phyloP scores from a whole-genome alignment of 129 eudicot species.

The Chrysanthemum seticuspe region DNA sequence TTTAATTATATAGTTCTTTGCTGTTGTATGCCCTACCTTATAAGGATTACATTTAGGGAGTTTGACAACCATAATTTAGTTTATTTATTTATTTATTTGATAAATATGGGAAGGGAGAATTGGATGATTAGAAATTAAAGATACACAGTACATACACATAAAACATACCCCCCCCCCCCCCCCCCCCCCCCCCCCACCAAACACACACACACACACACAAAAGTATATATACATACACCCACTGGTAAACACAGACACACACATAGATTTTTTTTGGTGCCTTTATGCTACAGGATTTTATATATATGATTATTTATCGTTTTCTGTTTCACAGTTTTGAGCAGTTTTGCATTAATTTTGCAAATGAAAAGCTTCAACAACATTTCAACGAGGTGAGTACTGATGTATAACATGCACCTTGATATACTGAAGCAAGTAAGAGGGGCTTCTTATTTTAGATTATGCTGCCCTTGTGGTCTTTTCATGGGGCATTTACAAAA shows the following conservation, averaged over 20 bases:
- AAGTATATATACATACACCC: no score
- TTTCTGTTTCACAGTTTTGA: conserved; percentile 63
- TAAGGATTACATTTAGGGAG: conserved; percentile 2
- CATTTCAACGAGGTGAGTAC: conserved; percentile 91
- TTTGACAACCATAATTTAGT: not conserved
- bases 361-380: conserved; percentile 98
- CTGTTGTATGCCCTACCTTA: conserved; percentile 13
- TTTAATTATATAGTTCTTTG: conserved; percentile 18
- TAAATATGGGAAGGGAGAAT: not conserved
- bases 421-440: not conserved
- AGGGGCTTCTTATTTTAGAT: not conserved
- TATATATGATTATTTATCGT: conserved; percentile 1
- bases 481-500: not conserved
- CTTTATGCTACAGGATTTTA: conserved; percentile 2
- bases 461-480: not conserved
- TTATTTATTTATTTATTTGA: no score
- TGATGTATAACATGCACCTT: conserved; percentile 12
- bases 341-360: conserved; percentile 98
- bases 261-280: no score
- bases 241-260: no score
- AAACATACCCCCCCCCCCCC: no score
- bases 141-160: no score
- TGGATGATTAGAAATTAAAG: no score
- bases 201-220: no score
- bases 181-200: no score